Evolutionary conservation across 805 yeast genomes (phyloP).

Genomic region (Starmerella floricola): DNA sequence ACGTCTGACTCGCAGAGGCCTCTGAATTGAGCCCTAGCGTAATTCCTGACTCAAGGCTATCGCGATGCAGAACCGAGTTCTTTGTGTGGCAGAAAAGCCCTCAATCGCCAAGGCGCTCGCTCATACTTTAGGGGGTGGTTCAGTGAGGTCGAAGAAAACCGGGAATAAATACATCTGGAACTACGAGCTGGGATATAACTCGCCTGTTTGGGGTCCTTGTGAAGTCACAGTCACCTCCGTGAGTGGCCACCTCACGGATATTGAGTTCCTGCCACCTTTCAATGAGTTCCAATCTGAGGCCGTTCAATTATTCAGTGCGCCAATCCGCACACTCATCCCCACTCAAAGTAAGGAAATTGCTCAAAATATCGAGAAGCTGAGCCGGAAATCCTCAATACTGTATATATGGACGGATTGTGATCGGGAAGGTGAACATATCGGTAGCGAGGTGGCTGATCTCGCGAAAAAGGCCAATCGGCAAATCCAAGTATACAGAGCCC

Average conservation of each 20-base stretch:
- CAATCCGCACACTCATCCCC: constrained; percentile 36
- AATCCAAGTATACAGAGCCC: constrained; percentile 57
- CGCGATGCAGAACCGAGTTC: constrained; percentile 31
- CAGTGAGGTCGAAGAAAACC: constrained; percentile 37
- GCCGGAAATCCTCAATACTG: constrained; percentile 44
- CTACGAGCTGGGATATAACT: constrained; percentile 61
- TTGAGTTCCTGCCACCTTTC: constrained; percentile 52
- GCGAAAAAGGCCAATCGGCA: constrained; percentile 43
- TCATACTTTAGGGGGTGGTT: constrained; percentile 62
- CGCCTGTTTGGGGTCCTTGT: constrained; percentile 51
- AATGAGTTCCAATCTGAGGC: constrained; percentile 60
- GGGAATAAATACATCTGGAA: constrained; percentile 56
- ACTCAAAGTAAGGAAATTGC: constrained; percentile 40
- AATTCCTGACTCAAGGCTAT: not conserved
- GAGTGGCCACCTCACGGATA: constrained; percentile 63
- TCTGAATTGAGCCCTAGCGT: not conserved
- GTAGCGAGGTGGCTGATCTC: constrained; percentile 65
- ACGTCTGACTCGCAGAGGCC: not conserved
- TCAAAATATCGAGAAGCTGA: constrained; percentile 55
- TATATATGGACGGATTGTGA: constrained; percentile 99
- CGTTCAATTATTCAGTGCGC: constrained; percentile 58
- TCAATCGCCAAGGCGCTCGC: constrained; percentile 84
- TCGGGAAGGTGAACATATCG: constrained; percentile 90
- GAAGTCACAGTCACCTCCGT: constrained; percentile 87
- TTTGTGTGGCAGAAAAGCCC: constrained; percentile 96